Base-by-base conservation (phyloP, 345 rosid genomes). In the Dovyalis caffra region DNA sequence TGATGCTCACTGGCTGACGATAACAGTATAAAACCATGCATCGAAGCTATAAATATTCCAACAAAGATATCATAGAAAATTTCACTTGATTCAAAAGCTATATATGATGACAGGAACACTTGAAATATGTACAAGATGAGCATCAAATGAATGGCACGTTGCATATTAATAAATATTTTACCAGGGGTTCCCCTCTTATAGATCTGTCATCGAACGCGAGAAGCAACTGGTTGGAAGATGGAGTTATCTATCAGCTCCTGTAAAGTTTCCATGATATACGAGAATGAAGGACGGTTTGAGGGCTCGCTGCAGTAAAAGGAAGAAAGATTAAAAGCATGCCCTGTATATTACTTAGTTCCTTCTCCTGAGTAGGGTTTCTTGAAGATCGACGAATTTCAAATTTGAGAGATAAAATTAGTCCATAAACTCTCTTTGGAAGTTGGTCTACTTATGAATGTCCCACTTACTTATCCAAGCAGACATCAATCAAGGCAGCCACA, bases 381-480 rank as follows among this genome's bases (percentile, higher is more conserved):
- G 64, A 69, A 26, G 38, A 47, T 32, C 5, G 23, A 60, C 56
- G 31, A 29, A 28, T 15, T 58, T 37, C 40, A 26, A 10, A 37
- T 15, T 10, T 14, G 11, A n/a, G 20, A 72, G 53, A 70, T 18
- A 28, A 34, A 35, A 32, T 23, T 9, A 29, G 29, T 34, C 21
- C 71, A 61, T 40, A 1, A 71, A 28, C 23, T 49, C 23, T 49
- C 62, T 6, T 45, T 16, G 26, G 37, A 56, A 68, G 38, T 38
- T 38, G 29, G 67, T 10, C 28, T 1, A 68, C 60, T 37, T 6
- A 18, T 3, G 28, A 25, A 8, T 29, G 37, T 5, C 6, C 6
- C 61, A 81, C 87, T 80, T 76, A 34, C 74, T 56, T 6, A 73
- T 75, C 68, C 66, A 69, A 47, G 69, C 81, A 78, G 43, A 37